Evolutionary conservation across 139 green algal species (phyloP), one percentile per base, ranked within the genome.

Genomic region (Limnomonas spitsbergensis): DNA sequence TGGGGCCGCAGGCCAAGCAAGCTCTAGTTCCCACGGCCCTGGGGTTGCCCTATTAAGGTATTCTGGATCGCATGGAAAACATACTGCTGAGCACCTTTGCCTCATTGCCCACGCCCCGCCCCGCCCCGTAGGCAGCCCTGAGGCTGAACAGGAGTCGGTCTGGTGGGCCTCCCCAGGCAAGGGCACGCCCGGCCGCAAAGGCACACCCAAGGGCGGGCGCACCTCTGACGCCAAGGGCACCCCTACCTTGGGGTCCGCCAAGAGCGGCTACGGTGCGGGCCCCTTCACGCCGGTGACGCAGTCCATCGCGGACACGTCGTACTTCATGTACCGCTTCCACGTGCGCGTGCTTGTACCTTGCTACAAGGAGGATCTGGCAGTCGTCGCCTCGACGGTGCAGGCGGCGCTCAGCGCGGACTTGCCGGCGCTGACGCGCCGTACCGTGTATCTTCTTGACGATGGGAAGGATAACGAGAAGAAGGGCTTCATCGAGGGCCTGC

Each of bases 321-420:
- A 72, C 61, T 72, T 72, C 61, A 72, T 72, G 69, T 67, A 78
- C 53, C 14, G 40, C 14, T 86, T 83, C 61, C 29, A 54, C 7
- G 80, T 87, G 42, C 80, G 75, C 38, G 80, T 87, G 40, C 56
- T 90, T 53, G 68, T 90, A 27, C 85, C 85, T 4, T 90, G 85
- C 75, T 90, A 90, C 80, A 88, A 87, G 77, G 85, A 86, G 72
- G 53, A 40, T 14, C 54, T 86, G 26, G 70, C 77, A 6, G 78
- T 86, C 31, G 66, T 86, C 3, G 26, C 47, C 3, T 38, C 37
- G 7, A 87, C 82, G 2, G 40, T 87, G 4, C 61, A 52, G 4
- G 82, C 78, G 26, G 52, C 74, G 1, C 27, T 61, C 1, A 26
- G 9, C 9, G 80, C 80, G n/a, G 29, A 7, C 1, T 27, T 85